Evolutionary conservation across 1,139 yeast genomes (phyloP), one percentile per base, ranked within the genome.

Genomic region (Zygosaccharomyces sapae): DNA sequence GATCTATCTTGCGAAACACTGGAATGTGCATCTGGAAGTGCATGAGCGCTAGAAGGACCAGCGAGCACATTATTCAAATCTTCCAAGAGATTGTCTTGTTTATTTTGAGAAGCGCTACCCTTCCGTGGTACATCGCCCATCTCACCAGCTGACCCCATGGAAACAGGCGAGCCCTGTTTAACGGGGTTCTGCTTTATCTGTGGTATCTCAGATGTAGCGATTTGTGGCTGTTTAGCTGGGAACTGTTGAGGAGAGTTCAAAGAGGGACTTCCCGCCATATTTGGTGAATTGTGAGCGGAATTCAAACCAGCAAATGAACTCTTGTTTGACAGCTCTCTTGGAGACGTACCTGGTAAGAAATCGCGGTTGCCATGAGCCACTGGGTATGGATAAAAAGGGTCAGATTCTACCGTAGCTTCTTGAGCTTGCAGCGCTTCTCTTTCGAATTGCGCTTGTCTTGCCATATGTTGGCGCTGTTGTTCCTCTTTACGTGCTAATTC

Each of bases 61-160:
- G 44, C 50, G 4, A 56, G 44, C 19, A 54, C 60, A 10, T 59
- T 54, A 45, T 61, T 61, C 29, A 59, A 41, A 38, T 59, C 58
- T 25, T 59, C 59, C 29, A 61, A 41, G 25, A 59, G 43, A 30
- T 54, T 46, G 31, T 55, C 56, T 24, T 45, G 41, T 38, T 29
- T 36, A 16, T 37, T 40, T 43, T 44, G 39, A 5, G 43, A 16
- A n/a, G 16, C n/a, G n/a, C 16, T 30, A 8, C 35, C 18, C 7
- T 29, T 16, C 9, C 35, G 4, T 13, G 42, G 37, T 12, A 38
- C 38, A 25, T 6, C 30, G 18, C 6, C 30, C 16, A 16, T 9
- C 7, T 31, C 38, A 18, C 13, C 29, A 6, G 10, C 30, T 9
- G 29, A 16, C 22, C 12, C 33, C 10, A 25, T 24, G 2, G 40